A percentile compares a stretch with the other conserved stretches of the same genome.
Evolutionary conservation across 2,329 filamentous ascomycete genomes (phyloP).

Genomic region (Verruconis gallopava): DNA sequence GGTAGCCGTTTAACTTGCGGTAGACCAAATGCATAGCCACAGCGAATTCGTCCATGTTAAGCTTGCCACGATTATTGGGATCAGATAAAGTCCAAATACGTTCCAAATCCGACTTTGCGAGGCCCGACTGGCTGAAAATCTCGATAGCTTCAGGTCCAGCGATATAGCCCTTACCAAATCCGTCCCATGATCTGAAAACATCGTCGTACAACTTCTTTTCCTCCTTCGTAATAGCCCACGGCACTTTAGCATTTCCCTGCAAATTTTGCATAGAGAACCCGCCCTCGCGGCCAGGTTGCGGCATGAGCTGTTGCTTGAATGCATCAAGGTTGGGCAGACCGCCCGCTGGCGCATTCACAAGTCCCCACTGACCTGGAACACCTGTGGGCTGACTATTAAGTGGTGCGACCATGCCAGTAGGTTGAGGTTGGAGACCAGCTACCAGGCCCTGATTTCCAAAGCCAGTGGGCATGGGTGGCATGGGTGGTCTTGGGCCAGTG

Average conservation of each 20-base stretch:
- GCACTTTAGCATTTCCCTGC: slow-evolving; percentile 86
- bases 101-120: slow-evolving; percentile 83
- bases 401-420: slow-evolving; percentile 50
- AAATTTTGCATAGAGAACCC: slow-evolving; percentile 79
- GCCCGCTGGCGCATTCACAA: slow-evolving; percentile 82
- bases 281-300: slow-evolving; percentile 74
- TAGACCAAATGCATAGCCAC: slow-evolving; percentile 99
- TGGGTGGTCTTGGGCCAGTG: slow-evolving; percentile 64
- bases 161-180: slow-evolving; percentile 83
- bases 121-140: slow-evolving; percentile 89
- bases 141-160: slow-evolving; percentile 87
- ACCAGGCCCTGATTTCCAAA: slow-evolving; percentile 51
- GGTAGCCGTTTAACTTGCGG: slow-evolving; percentile 90
- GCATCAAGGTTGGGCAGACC: slow-evolving; percentile 91
- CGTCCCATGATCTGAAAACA: slow-evolving; percentile 93
- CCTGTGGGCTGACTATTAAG: slow-evolving; percentile 93
- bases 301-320: slow-evolving; percentile 91
- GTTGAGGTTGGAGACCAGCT: slow-evolving; percentile 41
- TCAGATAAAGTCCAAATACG: slow-evolving; percentile 91
- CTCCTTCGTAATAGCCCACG: slow-evolving; percentile 97
- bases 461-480: slow-evolving; percentile 67
- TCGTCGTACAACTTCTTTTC: slow-evolving; percentile 96
- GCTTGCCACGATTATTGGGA: slow-evolving; percentile 80
- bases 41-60: slow-evolving; percentile 94
- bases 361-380: slow-evolving; percentile 88